Conservation (phyloP, 1,284 basidiomycete species). For the Hemileia vastatrix region DNA sequence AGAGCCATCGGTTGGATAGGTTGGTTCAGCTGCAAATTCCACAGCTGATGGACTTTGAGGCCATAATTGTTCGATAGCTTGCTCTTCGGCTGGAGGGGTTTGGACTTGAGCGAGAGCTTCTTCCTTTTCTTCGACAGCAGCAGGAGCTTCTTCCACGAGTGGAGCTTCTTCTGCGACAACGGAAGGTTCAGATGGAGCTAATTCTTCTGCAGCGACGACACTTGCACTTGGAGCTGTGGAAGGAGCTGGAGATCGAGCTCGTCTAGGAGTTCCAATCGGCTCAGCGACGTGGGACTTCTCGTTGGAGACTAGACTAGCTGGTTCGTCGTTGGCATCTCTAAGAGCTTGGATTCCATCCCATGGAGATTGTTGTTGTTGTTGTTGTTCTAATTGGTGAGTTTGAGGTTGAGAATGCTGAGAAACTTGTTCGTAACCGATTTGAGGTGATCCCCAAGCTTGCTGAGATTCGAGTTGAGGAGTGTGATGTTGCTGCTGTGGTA, state of each 20-base stretch:
- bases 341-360: neutral
- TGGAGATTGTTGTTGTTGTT: neutral
- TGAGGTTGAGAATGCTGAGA: neutral
- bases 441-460: neutral
- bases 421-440: neutral
- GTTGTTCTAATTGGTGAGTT: neutral
- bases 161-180: constrained; percentile 1
- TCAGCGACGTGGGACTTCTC: constrained; percentile 2
- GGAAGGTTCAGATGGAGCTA: neutral
- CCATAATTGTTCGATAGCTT: constrained; percentile 34
- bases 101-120: neutral
- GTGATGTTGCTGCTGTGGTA: constrained; percentile 15
- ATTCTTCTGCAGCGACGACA: constrained; percentile 23
- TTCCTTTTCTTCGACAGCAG: neutral
- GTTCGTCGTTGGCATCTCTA: neutral
- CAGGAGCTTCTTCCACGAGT: constrained; percentile 2
- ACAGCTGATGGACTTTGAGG: constrained; percentile 36
- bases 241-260: constrained; percentile 28
- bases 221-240: neutral
- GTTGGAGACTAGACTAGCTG: neutral
- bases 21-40: constrained; percentile 35
- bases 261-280: constrained; percentile 30
- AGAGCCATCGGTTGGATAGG: constrained; percentile 21
- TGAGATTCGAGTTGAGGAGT: neutral
- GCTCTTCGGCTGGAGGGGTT: neutral